Evolutionary conservation across 176 grass and related monocot genomes (phyloP).

Genomic region (Eleusine coracana): DNA sequence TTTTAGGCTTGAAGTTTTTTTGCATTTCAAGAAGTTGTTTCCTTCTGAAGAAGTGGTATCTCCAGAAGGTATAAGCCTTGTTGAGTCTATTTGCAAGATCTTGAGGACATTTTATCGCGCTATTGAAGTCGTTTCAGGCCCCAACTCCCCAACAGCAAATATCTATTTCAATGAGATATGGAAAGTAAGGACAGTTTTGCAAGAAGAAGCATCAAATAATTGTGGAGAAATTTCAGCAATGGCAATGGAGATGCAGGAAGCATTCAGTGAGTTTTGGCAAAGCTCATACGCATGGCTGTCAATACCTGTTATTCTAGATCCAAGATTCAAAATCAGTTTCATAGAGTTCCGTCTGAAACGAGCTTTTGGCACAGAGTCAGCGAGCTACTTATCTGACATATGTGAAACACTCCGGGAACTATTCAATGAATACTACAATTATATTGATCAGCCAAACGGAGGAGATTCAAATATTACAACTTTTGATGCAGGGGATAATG

Average conservation of each 20-base stretch:
- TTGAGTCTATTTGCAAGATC: conserved; percentile 53
- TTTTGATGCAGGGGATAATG: conserved; percentile 27
- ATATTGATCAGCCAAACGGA: background rate
- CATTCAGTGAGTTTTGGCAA: conserved; percentile 46
- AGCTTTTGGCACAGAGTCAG: conserved; percentile 49
- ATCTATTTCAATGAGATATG: conserved; percentile 59
- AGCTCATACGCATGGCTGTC: conserved; percentile 49
- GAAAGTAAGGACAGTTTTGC: conserved; percentile 59
- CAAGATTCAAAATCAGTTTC: conserved; percentile 60
- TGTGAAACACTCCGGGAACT: conserved; percentile 38
- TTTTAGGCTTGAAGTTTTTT: conserved; percentile 58
- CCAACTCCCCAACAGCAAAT: conserved; percentile 47
- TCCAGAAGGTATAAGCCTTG: conserved; percentile 42
- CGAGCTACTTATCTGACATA: conserved; percentile 44
- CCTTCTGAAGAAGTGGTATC: conserved; percentile 46
- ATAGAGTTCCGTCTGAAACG: conserved; percentile 58
- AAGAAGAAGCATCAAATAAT: conserved; percentile 55
- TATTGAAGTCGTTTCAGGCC: conserved; percentile 50
- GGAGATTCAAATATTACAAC: conserved; percentile 14
- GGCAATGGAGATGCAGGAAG: conserved; percentile 50
- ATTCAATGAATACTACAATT: conserved; percentile 52
- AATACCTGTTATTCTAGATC: conserved; percentile 62
- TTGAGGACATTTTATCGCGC: conserved; percentile 54
- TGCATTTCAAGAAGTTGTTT: conserved; percentile 57
- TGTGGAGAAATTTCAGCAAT: conserved; percentile 23